phyloP scores from a whole-genome alignment of 2,329 filamentous ascomycete species.

The Sporothrix brasiliensis region DNA sequence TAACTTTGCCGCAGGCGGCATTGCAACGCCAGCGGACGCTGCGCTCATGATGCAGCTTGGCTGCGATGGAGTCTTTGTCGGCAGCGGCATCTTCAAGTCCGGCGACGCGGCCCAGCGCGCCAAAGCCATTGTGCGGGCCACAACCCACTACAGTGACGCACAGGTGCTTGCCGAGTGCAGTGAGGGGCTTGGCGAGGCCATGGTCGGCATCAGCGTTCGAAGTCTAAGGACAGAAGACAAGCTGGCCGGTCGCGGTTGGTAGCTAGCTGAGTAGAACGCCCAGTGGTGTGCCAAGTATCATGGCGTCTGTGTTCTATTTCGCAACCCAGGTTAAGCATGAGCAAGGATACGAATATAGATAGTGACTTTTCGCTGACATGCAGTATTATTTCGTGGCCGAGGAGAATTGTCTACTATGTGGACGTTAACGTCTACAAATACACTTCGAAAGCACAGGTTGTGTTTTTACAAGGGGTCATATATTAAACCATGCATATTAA shows the following conservation, averaged over 20 bases:
- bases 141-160: constrained; percentile 85
- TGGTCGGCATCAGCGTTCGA: constrained; percentile 81
- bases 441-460: no score
- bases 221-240: constrained; percentile 25
- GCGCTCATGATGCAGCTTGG: constrained; percentile 98
- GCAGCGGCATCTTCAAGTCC: constrained; percentile 95
- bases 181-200: constrained; percentile 90
- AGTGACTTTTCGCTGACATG: no score
- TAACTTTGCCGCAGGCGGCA: constrained; percentile 96
- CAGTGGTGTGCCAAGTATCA: no score
- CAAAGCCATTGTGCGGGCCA: constrained; percentile 91
- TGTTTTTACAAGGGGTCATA: no score
- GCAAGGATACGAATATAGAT: no score
- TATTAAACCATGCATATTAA: no score
- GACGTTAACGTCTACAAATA: no score
- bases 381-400: no score
- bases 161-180: constrained; percentile 85
- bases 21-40: constrained; percentile 98
- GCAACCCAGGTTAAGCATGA: no score
- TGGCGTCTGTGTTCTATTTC: no score
- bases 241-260: constrained; percentile 24
- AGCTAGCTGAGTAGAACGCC: background rate
- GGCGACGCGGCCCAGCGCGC: constrained; percentile 88
- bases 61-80: constrained; percentile 97
- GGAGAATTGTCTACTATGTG: no score